Evolutionary conservation across 1,284 basidiomycete genomes (phyloP).

Genomic region (Malassezia psittaci): DNA sequence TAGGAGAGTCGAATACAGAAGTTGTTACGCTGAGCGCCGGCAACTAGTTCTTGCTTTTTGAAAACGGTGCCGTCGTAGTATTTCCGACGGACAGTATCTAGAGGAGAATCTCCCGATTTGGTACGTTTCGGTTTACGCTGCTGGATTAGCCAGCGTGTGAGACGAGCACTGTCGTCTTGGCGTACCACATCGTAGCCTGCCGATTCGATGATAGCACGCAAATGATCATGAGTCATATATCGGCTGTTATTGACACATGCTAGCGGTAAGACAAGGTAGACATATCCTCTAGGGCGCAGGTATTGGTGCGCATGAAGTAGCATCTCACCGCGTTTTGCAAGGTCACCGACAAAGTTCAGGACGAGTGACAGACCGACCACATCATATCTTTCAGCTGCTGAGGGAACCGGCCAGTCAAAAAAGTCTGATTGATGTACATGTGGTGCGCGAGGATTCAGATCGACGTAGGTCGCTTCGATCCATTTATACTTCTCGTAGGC

Average conservation of each 20-base stretch:
- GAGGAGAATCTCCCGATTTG: neutral
- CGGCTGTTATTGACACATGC: slow-evolving; percentile 48
- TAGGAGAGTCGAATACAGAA: slow-evolving; percentile 39
- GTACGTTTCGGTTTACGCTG: slow-evolving; percentile 6
- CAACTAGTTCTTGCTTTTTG: slow-evolving; percentile 42
- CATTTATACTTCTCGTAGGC: slow-evolving; percentile 45
- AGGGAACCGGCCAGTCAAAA: slow-evolving; percentile 44
- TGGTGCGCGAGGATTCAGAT: slow-evolving; percentile 48
- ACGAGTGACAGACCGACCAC: slow-evolving; percentile 49
- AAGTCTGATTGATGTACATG: slow-evolving; percentile 48
- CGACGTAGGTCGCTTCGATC: slow-evolving; percentile 48
- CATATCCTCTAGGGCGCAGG: slow-evolving; percentile 34
- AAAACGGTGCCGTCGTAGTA: slow-evolving; percentile 43
- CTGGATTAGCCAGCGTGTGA: slow-evolving; percentile 49
- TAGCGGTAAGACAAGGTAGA: slow-evolving; percentile 49
- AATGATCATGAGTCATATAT: slow-evolving; percentile 46
- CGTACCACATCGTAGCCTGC: slow-evolving; percentile 44
- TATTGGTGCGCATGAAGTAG: slow-evolving; percentile 39
- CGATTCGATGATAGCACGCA: slow-evolving; percentile 40
- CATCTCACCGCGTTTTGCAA: slow-evolving; percentile 41
- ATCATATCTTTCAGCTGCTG: slow-evolving; percentile 34
- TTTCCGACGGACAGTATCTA: neutral
- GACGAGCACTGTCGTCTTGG: slow-evolving; percentile 45
- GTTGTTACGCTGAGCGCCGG: slow-evolving; percentile 48
- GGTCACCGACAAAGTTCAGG: slow-evolving; percentile 49